Base-by-base conservation (phyloP, 768 basidiomycete genomes). In the Saitozyma sp. region DNA sequence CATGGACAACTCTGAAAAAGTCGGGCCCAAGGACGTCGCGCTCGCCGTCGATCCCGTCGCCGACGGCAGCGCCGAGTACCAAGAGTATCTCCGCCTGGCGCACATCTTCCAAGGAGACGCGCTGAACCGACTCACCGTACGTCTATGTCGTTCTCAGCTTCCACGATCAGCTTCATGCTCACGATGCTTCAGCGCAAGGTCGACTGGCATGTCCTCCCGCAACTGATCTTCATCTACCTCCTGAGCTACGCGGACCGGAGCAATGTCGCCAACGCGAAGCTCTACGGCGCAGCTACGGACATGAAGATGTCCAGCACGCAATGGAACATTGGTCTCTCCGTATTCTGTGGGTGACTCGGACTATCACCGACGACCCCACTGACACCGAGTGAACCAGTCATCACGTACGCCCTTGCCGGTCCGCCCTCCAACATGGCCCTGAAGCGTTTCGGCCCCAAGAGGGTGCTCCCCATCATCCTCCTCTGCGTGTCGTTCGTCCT, bases 231-330 rank as follows among this genome's bases (percentile, higher is more conserved):
- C 41, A 63, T 67, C 48, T 68, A 70, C 54, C 54, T 73, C 64
- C 45, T 62, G 45, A 46, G 45, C 8, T 73, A 70, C 54, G 68
- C 68, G 38, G 69, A 70, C 55, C 58, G 69, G 49, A 69, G 63
- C 11, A 73, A 73, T 62, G 71, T 73, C 42, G 67, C 66, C 14
- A 73, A 73, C 56, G 71, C 71, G 13, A 63, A 60, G 54, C 63
- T 73, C 4, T 70, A 66, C 48, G 71, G 71, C 56, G 67, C 65
- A 9, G 53, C 43, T 9, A 29, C 43, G 37, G 61, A 62, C 50
- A 62, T 54, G 14, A 54, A 54, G 10, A 17, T 69, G 54, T 57
- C 58, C 42, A 51, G 56, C 42, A 53, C 45, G 0, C 61, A 73
- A 14, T 73, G 66, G 64, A 70, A 73, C 54, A 64, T 59, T n/a